Evolutionary conservation across 495 filamentous ascomycete species (phyloP).

Genomic region (Neurospora sp.): DNA sequence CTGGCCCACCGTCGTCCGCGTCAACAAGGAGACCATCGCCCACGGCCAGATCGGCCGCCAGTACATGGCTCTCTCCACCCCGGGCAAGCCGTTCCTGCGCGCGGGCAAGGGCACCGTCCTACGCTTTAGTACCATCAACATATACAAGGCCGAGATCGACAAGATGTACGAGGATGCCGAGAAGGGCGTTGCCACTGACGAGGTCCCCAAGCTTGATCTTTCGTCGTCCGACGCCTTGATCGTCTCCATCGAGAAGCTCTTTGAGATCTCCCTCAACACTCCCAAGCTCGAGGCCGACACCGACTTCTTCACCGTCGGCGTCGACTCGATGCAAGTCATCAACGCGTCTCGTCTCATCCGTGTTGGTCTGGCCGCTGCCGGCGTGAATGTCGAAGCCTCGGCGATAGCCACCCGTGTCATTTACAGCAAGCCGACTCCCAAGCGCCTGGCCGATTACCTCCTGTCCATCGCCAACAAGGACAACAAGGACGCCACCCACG

Average conservation of each 20-base stretch:
- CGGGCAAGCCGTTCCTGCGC: slow-evolving; percentile 41
- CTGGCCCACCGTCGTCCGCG: slow-evolving; percentile 33
- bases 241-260: slow-evolving; percentile 26
- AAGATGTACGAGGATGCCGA: slow-evolving; percentile 29
- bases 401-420: slow-evolving; percentile 27
- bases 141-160: slow-evolving; percentile 47
- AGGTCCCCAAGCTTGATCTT: slow-evolving; percentile 20
- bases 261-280: slow-evolving; percentile 18
- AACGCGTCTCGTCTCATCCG: slow-evolving; percentile 28
- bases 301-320: slow-evolving; percentile 33
- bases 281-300: slow-evolving; percentile 25
- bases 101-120: slow-evolving; percentile 50
- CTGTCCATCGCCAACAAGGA: slow-evolving; percentile 11
- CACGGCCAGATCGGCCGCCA: slow-evolving; percentile 34
- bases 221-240: slow-evolving; percentile 20
- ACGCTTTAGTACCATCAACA: slow-evolving; percentile 32
- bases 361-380: slow-evolving; percentile 21
- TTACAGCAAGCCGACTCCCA: slow-evolving; percentile 29
- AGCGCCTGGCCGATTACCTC: slow-evolving; percentile 24
- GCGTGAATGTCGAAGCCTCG: slow-evolving; percentile 17
- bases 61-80: slow-evolving; percentile 32
- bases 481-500: slow-evolving; percentile 6
- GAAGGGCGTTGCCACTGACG: neutral
- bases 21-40: slow-evolving; percentile 37
- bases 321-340: slow-evolving; percentile 46